Percentiles rank a stretch among this genome's conserved stretches.
These are phyloP conservation scores for Leccinum imitatum DNA, from an alignment of 768 basidiomycete species.

Conservation along the genomic window DNA sequence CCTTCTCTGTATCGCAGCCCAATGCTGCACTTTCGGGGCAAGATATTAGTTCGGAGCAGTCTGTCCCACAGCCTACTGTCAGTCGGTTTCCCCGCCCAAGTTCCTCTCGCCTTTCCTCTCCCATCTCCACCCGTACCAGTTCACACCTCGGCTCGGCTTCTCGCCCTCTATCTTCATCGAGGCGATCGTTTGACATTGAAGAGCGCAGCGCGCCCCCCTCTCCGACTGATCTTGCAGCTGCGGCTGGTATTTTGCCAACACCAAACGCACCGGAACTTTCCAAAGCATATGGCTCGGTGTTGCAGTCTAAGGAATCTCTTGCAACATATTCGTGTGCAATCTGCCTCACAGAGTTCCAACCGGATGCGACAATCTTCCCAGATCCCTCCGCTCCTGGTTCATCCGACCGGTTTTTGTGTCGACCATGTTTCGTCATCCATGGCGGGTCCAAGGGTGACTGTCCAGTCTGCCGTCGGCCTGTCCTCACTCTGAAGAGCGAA, in stretches of 20 bases:
- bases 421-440: slow-evolving; percentile 64
- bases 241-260: slow-evolving; percentile 61
- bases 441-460: slow-evolving; percentile 81
- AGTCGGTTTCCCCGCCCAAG: slow-evolving; percentile 54
- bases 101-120: slow-evolving; percentile 32
- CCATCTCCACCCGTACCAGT: slow-evolving; percentile 49
- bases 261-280: slow-evolving; percentile 62
- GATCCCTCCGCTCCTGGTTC: slow-evolving; percentile 43
- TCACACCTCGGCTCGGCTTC: slow-evolving; percentile 58
- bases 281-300: slow-evolving; percentile 82
- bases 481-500: slow-evolving; percentile 72
- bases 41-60: slow-evolving; percentile 7
- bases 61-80: not conserved
- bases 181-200: slow-evolving; percentile 31
- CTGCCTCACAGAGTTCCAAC: slow-evolving; percentile 65
- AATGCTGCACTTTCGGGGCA: slow-evolving; percentile 8
- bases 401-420: slow-evolving; percentile 65
- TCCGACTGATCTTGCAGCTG: slow-evolving; percentile 48
- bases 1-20: slow-evolving; percentile 13
- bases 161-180: slow-evolving; percentile 59
- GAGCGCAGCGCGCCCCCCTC: slow-evolving; percentile 28
- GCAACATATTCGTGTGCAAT: slow-evolving; percentile 64
- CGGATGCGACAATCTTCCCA: slow-evolving; percentile 86
- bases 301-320: slow-evolving; percentile 78
- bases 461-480: slow-evolving; percentile 63